Evolutionary conservation across 139 green algal species (phyloP), one percentile per base, ranked within the genome.

Genomic region (Coccomyxa sp.): DNA sequence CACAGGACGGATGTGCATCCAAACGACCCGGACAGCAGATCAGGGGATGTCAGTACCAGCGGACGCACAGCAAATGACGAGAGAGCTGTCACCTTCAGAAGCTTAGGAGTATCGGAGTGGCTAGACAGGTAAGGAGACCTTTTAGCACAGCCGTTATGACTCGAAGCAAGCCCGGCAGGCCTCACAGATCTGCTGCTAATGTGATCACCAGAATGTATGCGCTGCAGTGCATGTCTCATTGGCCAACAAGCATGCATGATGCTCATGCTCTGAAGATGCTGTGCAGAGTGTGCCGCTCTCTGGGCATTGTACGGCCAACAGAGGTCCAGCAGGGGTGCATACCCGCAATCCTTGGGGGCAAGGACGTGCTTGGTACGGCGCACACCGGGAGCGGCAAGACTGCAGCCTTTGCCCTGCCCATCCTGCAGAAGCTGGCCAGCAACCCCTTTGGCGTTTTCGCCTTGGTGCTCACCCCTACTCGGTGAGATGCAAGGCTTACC

Each of bases 371-470:
- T 39, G 96, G 92, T 35, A 87, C 93, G 27, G 96, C 96, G 22
- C 91, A 98, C 78, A 99, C 96, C 5, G 96, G 96, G 81, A 96
- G 89, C 74, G 96, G 96, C 73, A 99, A 99, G 84, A 99, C 96
- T 12, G 96, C 96, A 8, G 94, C 95, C 0, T 99, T 99, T 79
- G 94, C 94, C n/a, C 83, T 99, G 54, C 96, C 95, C n/a, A 97
- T 98, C 39, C 89, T 99, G 31, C 94, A 97, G 74, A 79, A 73
- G 55, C 90, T 99, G 44, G 89, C 93, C 7, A 78, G 89, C 36
- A 93, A 99, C 69, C 96, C 95, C 0, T 98, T 92, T 71, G 96
- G 96, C 29, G 91, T 99, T 1, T 99, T 93, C 80, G 91, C 90
- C 0, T 81, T 99, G 3, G 90, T 98, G 7, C 88, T 99, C 0